Base-by-base conservation (phyloP, 257 asterid genomes). In the Coffea eugenioides region DNA sequence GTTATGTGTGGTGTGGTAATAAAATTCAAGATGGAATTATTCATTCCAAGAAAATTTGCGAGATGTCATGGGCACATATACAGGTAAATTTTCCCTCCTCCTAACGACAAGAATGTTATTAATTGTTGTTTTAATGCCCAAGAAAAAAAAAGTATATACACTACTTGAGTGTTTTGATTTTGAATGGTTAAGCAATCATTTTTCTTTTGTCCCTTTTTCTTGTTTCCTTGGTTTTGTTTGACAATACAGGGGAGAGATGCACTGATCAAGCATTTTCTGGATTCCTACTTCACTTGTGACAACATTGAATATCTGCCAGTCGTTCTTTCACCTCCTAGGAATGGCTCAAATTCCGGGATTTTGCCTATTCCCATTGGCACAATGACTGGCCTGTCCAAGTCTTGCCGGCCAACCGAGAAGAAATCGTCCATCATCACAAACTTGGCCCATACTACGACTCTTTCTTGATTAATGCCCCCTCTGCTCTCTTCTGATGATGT, bases 51-150 rank as follows among this genome's bases (percentile, higher is more conserved):
- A 92, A 92, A 79, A 80, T 88, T 0, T 86, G 91, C 4, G 80
- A 82, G 10, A 59, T 80, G 5, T 78, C 84, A 0, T 92, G 97
- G 97, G 97, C 97, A 0, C 78, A 77, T 43, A 69, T 89, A 48
- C 97, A 92, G 90, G 97, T 90, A 3, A 34, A 13, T 0, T 16
- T 8, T 57, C 31, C 11, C 43, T 8, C 34, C 34, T 31, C 34
- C 34, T 31, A 31, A 31, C 34, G 34, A 31, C 34, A 31, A 31
- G 34, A 31, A 31, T 31, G 34, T 31, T 31, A 31, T 31, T 31
- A 1, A 31, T 31, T 31, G 34, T 31, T 31, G 34, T 31, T 31
- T 31, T 31, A 31, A 31, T 31, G 34, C 34, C 0, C 34, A 31
- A 31, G 34, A 31, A 31, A 31, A 31, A 31, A 31, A 31, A 31